Evolutionary conservation across 2,329 filamentous ascomycete species (phyloP), one percentile per base, ranked within the genome.

Genomic region (Fusarium sp.): DNA sequence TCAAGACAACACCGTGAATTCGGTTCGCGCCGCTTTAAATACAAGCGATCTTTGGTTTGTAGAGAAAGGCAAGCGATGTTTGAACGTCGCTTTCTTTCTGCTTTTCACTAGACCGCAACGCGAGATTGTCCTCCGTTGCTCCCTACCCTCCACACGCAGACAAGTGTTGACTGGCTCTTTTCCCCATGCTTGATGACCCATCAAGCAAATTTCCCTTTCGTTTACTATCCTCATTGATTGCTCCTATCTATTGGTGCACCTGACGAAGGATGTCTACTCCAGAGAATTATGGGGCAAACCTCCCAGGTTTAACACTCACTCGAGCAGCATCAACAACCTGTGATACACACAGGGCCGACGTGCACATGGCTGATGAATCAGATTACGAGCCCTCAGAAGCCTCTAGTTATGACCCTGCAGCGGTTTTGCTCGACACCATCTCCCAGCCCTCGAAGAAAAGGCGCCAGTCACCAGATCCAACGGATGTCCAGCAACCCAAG

Each of bases 131-230:
- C 52, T 55, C 41, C 39, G 23, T 56, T 65, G 44, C 55, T 56
- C 46, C 53, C 43, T 46, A 20, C 48, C 52, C 39, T 37, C 33
- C 35, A 63, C 66, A 53, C 68, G 62, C 68, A 75, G 72, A 74
- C 69, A 74, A 75, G 73, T 75, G 73, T 75, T 74, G 52, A 46
- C 33, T 60, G 33, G 39, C 48, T 20, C 31, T 35, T 38, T 63
- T 29, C 46, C 60, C 29, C 39, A 57, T 57, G 57, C 54, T 66
- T 70, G 69, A 54, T 63, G 41, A 42, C 20, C 50, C 43, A 38
- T 57, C 52, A 50, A 61, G 57, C 57, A 48, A 52, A 23, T 48
- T 52, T 38, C 60, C 33, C 62, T 60, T 56, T 50, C 37, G 37
- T 41, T 42, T 35, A n/a, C 29, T 39, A 12, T 23, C 39, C 46